Conservation (phyloP, 495 filamentous ascomycete species). For the Annulohypoxylon stygium region DNA sequence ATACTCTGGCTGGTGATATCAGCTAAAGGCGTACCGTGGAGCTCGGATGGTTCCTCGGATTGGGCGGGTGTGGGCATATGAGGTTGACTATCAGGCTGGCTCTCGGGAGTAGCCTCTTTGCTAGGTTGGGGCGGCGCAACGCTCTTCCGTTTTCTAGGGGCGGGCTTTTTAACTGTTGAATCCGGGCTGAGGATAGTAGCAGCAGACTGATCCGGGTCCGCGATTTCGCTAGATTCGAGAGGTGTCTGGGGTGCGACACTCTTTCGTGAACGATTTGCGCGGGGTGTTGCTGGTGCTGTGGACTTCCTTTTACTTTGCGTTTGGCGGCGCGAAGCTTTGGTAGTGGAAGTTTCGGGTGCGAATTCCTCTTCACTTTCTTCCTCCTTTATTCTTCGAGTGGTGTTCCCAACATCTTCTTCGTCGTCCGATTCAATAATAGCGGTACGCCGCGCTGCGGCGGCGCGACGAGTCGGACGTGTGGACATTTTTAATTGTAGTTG, state of each 20-base stretch:
- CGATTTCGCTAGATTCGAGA: constrained; percentile 70
- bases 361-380: constrained; percentile 83
- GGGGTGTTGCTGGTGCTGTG: constrained; percentile 56
- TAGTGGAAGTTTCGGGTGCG: constrained; percentile 73
- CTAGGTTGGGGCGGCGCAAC: constrained; percentile 65
- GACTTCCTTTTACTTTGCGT: constrained; percentile 69
- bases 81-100: constrained; percentile 56
- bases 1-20: constrained; percentile 82
- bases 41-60: constrained; percentile 59
- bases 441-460: constrained; percentile 72
- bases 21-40: constrained; percentile 73
- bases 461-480: constrained; percentile 80
- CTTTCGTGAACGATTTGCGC: constrained; percentile 61
- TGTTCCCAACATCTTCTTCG: constrained; percentile 71
- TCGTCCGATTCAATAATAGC: constrained; percentile 81
- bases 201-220: constrained; percentile 68
- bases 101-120: constrained; percentile 52
- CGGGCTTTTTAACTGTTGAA: constrained; percentile 73
- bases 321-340: constrained; percentile 50
- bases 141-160: constrained; percentile 77
- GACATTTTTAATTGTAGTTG: constrained; percentile 61
- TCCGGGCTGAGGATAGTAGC: constrained; percentile 65
- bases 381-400: constrained; percentile 67
- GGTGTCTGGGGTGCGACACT: constrained; percentile 50
- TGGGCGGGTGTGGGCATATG: constrained; percentile 61